Base-by-base conservation (phyloP, 2,329 filamentous ascomycete species). In the Dactylellina haptotyla region DNA sequence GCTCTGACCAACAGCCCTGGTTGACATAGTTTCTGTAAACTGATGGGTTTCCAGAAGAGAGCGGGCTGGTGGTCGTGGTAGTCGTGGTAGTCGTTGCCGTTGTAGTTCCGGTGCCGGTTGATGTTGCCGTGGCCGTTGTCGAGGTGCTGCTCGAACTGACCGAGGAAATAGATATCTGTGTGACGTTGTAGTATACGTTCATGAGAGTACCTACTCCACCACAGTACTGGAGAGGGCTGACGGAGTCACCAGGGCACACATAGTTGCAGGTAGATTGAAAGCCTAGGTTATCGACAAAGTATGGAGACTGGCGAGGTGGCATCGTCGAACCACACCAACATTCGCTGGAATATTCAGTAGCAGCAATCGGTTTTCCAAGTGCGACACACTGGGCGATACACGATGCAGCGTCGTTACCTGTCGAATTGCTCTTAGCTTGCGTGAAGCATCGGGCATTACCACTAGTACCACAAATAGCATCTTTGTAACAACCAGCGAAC, bases 361-460 rank as follows among this genome's bases (percentile, higher is more conserved):
- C 85, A 6, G 84, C 85, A 74, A 84, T 85, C 0, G 77, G 75
- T 9, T 80, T 80, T 0, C 80, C 79, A 2, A 75, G 77, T 0
- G 63, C 77, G 0, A 78, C 79, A 50, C 85, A 86, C 0, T 81
- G 78, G 0, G 78, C 79, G 34, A 86, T 84, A 53, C 84, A 87
- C 75, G 80, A 79, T 26, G 80, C 79, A 16, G 81, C 83, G 1
- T 83, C 83, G 78, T 82, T 84, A 14, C 78, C 79, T 6, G 78
- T 79, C 6, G 78, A 69, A n/a, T 80, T 79, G n/a, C 80, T 79
- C 48, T 83, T 83, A 0, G 84, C 69, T 72, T 83, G 81, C 1
- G 73, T 79, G 9, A 85, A 82, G 10, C 82, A 82, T 0, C 85
- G 85, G 48, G 85, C 86, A 69, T 85, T 86, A 75, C 87, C 86